Evolutionary conservation across 495 filamentous ascomycete species (phyloP), one percentile per base, ranked within the genome.

Genomic region (Penicillium paxilli): DNA sequence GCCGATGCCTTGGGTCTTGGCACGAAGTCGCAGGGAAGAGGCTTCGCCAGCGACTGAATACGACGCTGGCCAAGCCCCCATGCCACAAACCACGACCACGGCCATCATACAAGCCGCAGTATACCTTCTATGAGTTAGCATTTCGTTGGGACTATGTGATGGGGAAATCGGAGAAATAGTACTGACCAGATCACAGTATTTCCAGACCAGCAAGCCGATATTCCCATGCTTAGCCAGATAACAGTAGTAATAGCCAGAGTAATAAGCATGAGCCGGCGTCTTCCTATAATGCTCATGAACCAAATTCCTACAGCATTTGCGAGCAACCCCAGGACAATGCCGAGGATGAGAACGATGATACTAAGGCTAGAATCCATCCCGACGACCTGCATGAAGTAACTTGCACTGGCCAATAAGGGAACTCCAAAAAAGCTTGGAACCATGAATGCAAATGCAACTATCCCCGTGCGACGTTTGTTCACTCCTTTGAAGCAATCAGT

Each of bases 401-500:
- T 73, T 4, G 55, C 54, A 44, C 65, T 66, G 1, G 64, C 55
- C 10, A 73, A 35, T 7, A 73, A 51, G 7, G 64, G 56, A 5
- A 71, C 23, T 0, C 70, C 70, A 49, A 73, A 68, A 6, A 71
- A 38, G 20, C 55, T 52, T 0, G 70, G 66, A 4, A 71, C 37
- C 7, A 65, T 47, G 19, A 59, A 62, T 0, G 64, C 68, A 46
- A 77, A 79, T n/a, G 73, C 62, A n/a, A 68, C 62, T 44, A 82
- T 78, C 46, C 71, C 52, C 11, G 80, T 81, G 6, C 79, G 72
- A 5, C 73, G 72, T n/a, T 64, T 65, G 45, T 80, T 73, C 3
- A 60, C 60, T 17, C 76, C 75, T 5, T 58, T 59, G 52, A 77
- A 78, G 33, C 77, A 74, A 33, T 81, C 78, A 0, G 66, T 6